phyloP scores from a whole-genome alignment of 139 green algal genomes.

The Chlamydomonas eustigma region DNA sequence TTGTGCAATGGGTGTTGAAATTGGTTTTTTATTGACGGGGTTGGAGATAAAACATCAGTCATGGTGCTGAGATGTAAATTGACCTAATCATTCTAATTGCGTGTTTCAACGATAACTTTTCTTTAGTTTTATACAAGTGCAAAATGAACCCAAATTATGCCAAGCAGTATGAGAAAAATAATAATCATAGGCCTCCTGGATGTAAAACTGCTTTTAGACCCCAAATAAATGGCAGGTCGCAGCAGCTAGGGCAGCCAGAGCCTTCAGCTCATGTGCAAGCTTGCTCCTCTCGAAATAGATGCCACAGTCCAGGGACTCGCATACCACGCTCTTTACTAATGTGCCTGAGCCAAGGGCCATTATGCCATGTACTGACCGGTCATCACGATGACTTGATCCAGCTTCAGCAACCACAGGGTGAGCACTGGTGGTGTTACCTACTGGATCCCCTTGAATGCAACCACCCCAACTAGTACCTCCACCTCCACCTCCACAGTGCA shows the following conservation, averaged over 20 bases:
- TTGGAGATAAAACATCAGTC: neutral
- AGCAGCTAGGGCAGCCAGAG: neutral
- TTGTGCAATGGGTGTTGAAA: neutral
- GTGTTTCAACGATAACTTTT: neutral
- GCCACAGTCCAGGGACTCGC: conserved; percentile 85
- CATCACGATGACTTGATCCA: neutral
- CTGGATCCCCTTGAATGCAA: neutral
- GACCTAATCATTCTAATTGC: neutral
- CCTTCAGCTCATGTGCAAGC: conserved; percentile 32
- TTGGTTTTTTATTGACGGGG: neutral
- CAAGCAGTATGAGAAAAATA: neutral
- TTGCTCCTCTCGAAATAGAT: conserved; percentile 89
- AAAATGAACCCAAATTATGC: no score
- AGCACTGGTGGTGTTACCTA: neutral
- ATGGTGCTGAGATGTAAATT: neutral
- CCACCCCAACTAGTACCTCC: neutral
- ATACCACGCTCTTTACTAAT: conserved; percentile 57
- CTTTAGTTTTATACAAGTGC: no score
- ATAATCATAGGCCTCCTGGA: no score
- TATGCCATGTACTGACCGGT: no score
- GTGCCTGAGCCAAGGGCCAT: neutral
- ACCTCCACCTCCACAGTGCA: conserved; percentile 74
- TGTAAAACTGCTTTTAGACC: neutral
- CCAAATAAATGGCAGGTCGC: neutral
- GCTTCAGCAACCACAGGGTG: neutral